Base-by-base conservation (phyloP, 306 rosid species). In the Neltuma alba region DNA sequence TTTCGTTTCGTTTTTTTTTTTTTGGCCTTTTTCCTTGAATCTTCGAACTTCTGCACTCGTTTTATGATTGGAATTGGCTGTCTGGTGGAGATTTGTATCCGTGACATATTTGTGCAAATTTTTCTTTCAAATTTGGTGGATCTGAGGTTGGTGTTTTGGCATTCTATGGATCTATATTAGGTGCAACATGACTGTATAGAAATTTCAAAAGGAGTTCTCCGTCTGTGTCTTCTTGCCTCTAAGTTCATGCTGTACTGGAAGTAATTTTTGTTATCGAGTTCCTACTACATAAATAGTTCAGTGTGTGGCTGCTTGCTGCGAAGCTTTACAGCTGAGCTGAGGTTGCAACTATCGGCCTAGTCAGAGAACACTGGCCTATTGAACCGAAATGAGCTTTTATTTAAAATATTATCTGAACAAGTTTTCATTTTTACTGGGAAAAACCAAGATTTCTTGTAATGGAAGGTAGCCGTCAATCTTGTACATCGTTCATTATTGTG, bases 11-110 rank as follows among this genome's bases (percentile, higher is more conserved):
- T 2, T 12, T 41, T 41, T 30, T 0, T n/a, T n/a, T n/a, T 62
- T 34, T 14, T 15, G 11, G 27, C 54, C 5, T 3, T 4, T 30
- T 64, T 27, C 11, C 7, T 33, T 58, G 57, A 10, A 9, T 64
- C 2, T n/a, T 52, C 27, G 62, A 77, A 79, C 77, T 74, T 82
- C 7, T 73, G 31, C 37, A 37, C 71, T 21, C 58, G 36, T 69
- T 78, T 42, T 62, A 71, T 71, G n/a, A 42, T 74, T 78, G 72
- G 55, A 76, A 74, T 68, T 79, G 80, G 74, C 61, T 54, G 28
- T 74, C 40, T 70, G 34, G 75, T 60, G 15, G 47, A 34, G 52
- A 75, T 77, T 75, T 83, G 58, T 67, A 63, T 69, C 63, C 31
- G 57, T 40, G 61, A 57, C 38, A 38, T 11, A 28, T 61, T 34